A percentile compares a stretch with the other conserved stretches of the same genome.
Conservation (phyloP, 306 rosid species). For the Hippophae gyantsensis region DNA sequence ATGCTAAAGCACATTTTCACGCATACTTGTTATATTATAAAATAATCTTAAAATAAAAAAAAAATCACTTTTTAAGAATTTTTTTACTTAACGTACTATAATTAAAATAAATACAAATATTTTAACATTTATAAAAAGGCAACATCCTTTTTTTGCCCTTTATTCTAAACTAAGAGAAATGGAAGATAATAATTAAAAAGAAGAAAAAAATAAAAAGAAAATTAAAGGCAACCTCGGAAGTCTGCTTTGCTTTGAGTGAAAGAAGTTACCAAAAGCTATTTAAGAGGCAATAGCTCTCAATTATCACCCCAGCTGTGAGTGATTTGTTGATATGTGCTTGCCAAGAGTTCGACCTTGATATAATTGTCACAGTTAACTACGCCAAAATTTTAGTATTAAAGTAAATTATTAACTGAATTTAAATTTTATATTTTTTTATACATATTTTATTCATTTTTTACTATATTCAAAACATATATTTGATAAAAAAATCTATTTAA, state of each 20-base stretch:
- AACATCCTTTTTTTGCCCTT: conserved; percentile 12
- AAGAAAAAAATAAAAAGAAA: background rate
- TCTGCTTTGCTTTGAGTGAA: conserved; percentile 91
- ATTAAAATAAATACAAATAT: too few relatives aligned
- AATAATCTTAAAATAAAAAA: conserved; percentile 30
- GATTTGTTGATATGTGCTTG: conserved; percentile 62
- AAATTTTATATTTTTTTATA: too few relatives aligned
- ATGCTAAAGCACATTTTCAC: too few relatives aligned
- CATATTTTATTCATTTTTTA: too few relatives aligned
- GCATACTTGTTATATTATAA: too few relatives aligned
- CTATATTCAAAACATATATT: too few relatives aligned
- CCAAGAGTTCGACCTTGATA: conserved; percentile 89
- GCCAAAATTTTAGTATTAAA: too few relatives aligned
- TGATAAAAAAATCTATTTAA: too few relatives aligned
- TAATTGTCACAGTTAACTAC: conserved; percentile 59
- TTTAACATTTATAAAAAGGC: too few relatives aligned
- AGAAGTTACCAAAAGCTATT: conserved; percentile 86
- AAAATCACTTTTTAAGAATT: conserved; percentile 24
- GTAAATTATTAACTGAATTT: too few relatives aligned
- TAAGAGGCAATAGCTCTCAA: conserved; percentile 35
- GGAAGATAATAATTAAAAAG: too few relatives aligned
- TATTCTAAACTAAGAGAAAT: conserved; percentile 35
- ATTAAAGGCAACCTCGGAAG: conserved; percentile 34
- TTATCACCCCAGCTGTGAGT: conserved; percentile 48
- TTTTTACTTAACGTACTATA: too few relatives aligned